Evolutionary conservation across 768 basidiomycete species (phyloP).

Genomic region (Boletus rubescentipes): DNA sequence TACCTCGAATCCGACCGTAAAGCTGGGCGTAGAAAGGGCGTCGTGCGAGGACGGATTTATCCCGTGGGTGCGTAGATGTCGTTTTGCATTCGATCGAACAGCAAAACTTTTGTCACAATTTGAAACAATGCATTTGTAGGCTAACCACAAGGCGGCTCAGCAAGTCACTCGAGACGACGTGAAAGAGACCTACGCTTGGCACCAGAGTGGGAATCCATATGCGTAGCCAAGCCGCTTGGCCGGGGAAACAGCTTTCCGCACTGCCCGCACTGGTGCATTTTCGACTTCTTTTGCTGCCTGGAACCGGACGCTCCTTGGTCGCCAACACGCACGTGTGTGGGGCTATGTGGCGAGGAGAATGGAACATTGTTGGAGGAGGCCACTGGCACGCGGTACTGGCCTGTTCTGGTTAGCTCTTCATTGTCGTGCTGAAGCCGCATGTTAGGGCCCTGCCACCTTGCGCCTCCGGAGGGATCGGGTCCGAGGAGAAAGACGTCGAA

Average conservation of each 20-base stretch:
- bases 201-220: conserved; percentile 54
- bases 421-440: conserved; percentile 23
- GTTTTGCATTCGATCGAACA: conserved; percentile 78
- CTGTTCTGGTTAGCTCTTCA: conserved; percentile 7
- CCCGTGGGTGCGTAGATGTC: conserved; percentile 77
- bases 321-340: too few relatives aligned
- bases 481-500: neutral
- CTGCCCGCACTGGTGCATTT: conserved; percentile 39
- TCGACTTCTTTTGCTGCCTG: too few relatives aligned
- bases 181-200: conserved; percentile 42
- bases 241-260: conserved; percentile 49
- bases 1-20: conserved; percentile 45
- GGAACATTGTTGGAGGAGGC: neutral
- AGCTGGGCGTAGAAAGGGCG: conserved; percentile 23
- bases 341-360: too few relatives aligned
- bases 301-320: too few relatives aligned
- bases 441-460: conserved; percentile 21
- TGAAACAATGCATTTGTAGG: conserved; percentile 41
- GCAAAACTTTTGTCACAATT: conserved; percentile 68
- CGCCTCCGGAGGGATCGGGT: conserved; percentile 6
- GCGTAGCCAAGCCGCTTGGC: conserved; percentile 50
- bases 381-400: conserved; percentile 11
- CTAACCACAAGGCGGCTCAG: conserved; percentile 11
- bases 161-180: neutral
- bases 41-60: conserved; percentile 34